Percentiles rank a stretch among this genome's conserved stretches.
Conservation (phyloP, 2,329 filamentous ascomycete species). For the Teratosphaeria nubilosa region DNA sequence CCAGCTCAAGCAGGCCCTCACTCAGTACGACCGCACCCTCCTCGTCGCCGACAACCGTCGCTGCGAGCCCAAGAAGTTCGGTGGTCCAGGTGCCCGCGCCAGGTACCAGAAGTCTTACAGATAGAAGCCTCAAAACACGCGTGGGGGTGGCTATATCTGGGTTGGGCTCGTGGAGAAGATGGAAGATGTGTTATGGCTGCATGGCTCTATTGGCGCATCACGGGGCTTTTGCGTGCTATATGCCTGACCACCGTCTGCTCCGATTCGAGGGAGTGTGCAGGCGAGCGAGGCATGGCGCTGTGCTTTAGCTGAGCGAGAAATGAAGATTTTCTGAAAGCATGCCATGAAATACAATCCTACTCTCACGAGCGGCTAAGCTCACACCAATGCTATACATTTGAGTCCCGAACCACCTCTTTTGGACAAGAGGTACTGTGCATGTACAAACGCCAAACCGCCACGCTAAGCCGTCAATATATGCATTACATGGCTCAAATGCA, state of each 20-base stretch:
- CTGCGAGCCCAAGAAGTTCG: conserved; percentile 98
- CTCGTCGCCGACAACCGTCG: conserved; percentile 98
- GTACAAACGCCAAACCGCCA: background rate
- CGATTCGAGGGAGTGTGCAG: background rate
- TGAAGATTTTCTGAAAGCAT: background rate
- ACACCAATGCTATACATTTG: background rate
- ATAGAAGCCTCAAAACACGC: conserved; percentile 45
- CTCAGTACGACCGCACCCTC: conserved; percentile 91
- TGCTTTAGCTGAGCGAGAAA: conserved; percentile 1
- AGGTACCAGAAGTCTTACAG: conserved; percentile 99
- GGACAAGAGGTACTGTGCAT: background rate
- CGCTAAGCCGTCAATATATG: background rate
- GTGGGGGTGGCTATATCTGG: conserved; percentile 2
- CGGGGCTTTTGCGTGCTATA: conserved; percentile 2
- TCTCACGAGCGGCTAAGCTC: background rate
- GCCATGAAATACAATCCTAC: background rate
- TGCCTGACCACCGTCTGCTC: conserved; percentile 1
- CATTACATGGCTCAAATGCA: conserved; percentile 3
- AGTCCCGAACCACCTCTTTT: background rate
- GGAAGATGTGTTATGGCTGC: background rate
- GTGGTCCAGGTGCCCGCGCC: conserved; percentile 84
- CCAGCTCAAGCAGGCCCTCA: conserved; percentile 92
- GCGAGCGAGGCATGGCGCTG: background rate
- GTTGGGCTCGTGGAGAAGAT: conserved; percentile 1
- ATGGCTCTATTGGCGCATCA: conserved; percentile 6